Evolutionary conservation across 2,329 filamentous ascomycete genomes (phyloP).

Genomic region (Aspergillus clavatus): DNA sequence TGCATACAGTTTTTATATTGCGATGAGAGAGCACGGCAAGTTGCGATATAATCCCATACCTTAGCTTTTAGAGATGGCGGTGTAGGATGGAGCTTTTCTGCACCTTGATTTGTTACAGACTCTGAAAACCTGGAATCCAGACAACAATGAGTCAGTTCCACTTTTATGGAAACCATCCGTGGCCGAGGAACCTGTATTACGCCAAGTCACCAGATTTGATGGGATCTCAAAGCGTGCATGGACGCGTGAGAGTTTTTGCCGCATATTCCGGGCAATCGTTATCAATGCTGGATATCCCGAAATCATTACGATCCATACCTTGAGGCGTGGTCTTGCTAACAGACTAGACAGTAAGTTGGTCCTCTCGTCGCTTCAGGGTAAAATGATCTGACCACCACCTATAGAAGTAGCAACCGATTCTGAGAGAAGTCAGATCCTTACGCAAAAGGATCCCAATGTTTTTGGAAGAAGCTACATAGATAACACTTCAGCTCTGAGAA

Average conservation of each 20-base stretch:
- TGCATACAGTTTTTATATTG: conserved; percentile 6
- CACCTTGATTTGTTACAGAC: conserved; percentile 4
- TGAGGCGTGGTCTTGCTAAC: conserved; percentile 9
- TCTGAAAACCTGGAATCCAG: conserved; percentile 8
- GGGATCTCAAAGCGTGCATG: conserved; percentile 7
- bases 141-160: conserved; percentile 6
- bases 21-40: conserved; percentile 9
- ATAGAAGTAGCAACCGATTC: conserved; percentile 10
- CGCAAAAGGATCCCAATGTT: conserved; percentile 11
- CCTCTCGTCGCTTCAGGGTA: background rate
- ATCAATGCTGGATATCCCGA: conserved; percentile 10
- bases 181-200: conserved; percentile 7
- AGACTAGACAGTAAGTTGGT: conserved; percentile 9
- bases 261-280: conserved; percentile 6
- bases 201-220: conserved; percentile 5
- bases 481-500: conserved; percentile 10
- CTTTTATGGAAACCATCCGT: conserved; percentile 7
- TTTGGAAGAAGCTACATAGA: conserved; percentile 12
- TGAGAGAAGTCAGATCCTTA: conserved; percentile 11
- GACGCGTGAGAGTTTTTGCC: conserved; percentile 6
- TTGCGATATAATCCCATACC: conserved; percentile 5
- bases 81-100: conserved; percentile 8
- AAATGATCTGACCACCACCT: conserved; percentile 2
- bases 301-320: conserved; percentile 9
- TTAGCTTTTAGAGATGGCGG: conserved; percentile 7